Evolutionary conservation across 2,329 filamentous ascomycete genomes (phyloP).

Genomic region (Colletotrichum limetticola): DNA sequence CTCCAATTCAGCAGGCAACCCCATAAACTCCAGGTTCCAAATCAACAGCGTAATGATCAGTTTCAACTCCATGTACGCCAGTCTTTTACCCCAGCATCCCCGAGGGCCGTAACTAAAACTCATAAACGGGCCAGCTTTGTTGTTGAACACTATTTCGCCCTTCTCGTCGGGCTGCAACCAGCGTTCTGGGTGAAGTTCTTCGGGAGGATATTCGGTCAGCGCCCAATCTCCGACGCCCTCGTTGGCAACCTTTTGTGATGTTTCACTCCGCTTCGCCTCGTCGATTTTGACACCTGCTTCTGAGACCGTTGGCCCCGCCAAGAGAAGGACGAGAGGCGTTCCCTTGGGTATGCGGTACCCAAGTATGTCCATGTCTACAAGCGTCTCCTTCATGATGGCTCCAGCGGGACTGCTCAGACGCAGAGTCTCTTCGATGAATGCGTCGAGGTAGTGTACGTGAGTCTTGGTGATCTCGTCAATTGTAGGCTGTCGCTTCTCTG

Average conservation of each 20-base stretch:
- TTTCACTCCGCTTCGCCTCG: neutral
- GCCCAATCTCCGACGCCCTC: neutral
- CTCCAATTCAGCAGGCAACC: neutral
- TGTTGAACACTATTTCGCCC: neutral
- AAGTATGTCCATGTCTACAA: neutral
- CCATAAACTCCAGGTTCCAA: neutral
- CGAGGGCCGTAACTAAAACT: neutral
- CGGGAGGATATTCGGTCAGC: neutral
- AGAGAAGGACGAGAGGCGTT: neutral
- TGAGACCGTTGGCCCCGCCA: neutral
- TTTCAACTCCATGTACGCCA: conserved; percentile 9
- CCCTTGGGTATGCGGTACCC: conserved; percentile 4
- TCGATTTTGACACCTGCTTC: neutral
- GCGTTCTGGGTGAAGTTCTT: neutral
- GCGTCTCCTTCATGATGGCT: conserved; percentile 2
- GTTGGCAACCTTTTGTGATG: neutral
- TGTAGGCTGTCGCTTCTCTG: conserved; percentile 37
- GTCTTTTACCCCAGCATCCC: conserved; percentile 1
- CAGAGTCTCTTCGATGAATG: conserved; percentile 44
- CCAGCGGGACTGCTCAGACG: conserved; percentile 35
- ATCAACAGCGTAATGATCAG: neutral
- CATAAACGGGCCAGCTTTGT: neutral
- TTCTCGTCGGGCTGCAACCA: neutral
- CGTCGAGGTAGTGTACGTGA: conserved; percentile 44
- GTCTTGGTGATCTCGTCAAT: conserved; percentile 38